Base-by-base conservation (phyloP, 805 yeast genomes). In the Teunomyces pallodes region DNA sequence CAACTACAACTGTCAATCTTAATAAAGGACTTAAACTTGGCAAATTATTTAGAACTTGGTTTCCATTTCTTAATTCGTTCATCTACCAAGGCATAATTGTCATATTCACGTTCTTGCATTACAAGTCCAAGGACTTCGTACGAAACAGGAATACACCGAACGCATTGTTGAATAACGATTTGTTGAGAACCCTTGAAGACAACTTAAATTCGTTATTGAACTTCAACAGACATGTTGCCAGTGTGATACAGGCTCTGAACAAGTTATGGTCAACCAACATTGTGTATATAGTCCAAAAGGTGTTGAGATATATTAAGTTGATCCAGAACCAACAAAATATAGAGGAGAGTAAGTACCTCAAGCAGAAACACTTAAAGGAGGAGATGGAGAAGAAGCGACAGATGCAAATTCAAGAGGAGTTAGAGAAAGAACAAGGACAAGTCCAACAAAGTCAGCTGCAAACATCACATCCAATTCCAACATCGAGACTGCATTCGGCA, bases 21-120 rank as follows among this genome's bases (percentile, higher is more conserved):
- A 27, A 26, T 30, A 42, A 24, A 9, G 28, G 10, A 6, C 48
- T 56, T 8, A 55, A 60, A 9, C 53, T 67, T 44, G 74, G 62
- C 44, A 70, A 62, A 59, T 64, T 59, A 47, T 77, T 69, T 66
- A 63, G 67, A 53, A 61, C 54, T 33, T 65, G 60, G 36, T 75
- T 70, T 50, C 83, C 82, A 13, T 76, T 76, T 48, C 69, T 76
- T 45, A 76, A 75, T 53, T 69, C 79, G 2, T 78, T 76, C 45
- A 61, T 77, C 9, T 77, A 77, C 57, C 83, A 79, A 55, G 80
- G 82, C 2, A 64, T 79, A 44, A 75, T 79, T 46, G 81, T 78
- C 17, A 67, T 74, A 17, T 79, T 72, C 61, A 77, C 81, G 0
- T 58, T 78, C 51, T 59, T 79, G 54, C 79, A 76, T 55, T 61